phyloP scores from a whole-genome alignment of 73 alveolate species.

The Tetrahymena borealis region DNA sequence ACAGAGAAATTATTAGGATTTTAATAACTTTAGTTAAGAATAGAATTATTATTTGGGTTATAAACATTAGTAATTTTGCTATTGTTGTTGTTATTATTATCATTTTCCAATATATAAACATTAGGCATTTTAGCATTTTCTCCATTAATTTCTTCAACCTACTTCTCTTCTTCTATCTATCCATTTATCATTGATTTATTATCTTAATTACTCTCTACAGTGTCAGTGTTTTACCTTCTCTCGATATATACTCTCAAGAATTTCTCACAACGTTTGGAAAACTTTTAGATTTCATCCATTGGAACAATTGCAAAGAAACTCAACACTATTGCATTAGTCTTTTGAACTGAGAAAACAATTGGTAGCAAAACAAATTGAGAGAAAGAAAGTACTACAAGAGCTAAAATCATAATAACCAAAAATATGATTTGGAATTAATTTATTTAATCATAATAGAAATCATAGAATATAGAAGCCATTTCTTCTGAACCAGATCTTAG shows the following conservation, averaged over 20 bases:
- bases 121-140: neutral
- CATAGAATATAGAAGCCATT: slow-evolving; percentile 12
- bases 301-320: slow-evolving; percentile 25
- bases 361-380: slow-evolving; percentile 20
- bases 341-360: slow-evolving; percentile 4
- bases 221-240: neutral
- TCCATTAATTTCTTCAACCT: neutral
- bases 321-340: neutral
- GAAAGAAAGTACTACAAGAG: slow-evolving; percentile 11
- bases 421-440: neutral
- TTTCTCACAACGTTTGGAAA: slow-evolving; percentile 17
- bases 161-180: neutral
- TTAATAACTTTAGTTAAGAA: neutral
- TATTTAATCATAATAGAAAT: slow-evolving; percentile 20
- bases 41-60: neutral
- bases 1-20: neutral
- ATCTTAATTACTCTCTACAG: neutral
- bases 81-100: neutral
- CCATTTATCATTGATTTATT: neutral
- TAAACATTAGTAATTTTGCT: neutral
- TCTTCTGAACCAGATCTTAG: slow-evolving; percentile 32
- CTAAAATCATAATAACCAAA: slow-evolving; percentile 4
- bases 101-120: neutral
- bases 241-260: slow-evolving; percentile 2
- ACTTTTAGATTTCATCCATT: slow-evolving; percentile 12